Evolutionary conservation across 2,329 filamentous ascomycete species (phyloP), one percentile per base, ranked within the genome.

Genomic region (Exophiala lecanii-corni): DNA sequence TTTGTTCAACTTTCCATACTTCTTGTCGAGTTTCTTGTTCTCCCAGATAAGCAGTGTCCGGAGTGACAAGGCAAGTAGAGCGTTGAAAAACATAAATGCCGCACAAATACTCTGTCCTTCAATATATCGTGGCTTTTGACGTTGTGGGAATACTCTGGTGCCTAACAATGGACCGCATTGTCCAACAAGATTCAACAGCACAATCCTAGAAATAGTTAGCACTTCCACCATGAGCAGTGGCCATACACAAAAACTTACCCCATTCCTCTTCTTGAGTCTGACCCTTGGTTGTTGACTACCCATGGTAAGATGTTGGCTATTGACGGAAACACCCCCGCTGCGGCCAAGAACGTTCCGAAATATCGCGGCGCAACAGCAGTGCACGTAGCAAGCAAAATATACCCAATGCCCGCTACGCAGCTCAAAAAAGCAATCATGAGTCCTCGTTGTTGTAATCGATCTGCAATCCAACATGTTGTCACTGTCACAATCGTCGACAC

Each of bases 161-260:
- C 81, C 82, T 10, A 85, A 64, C 2, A 86, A 65, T 1, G 87
- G 86, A 0, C 86, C 87, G 50, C 81, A 82, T 65, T 94, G 87
- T 1, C 87, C 89, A 10, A 95, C 74, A 23, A 88, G 58, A 62
- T 94, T 89, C 57, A 95, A 63, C 20, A 95, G 71, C 1, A 84
- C 40, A 39, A 51, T 38, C 15, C 34, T 38, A 10, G 7, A 7
- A n/a, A n/a, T n/a, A n/a, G n/a, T n/a, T n/a, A n/a, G n/a, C n/a
- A n/a, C n/a, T n/a, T n/a, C n/a, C n/a, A n/a, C n/a, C n/a, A n/a
- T n/a, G n/a, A n/a, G n/a, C n/a, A n/a, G n/a, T n/a, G n/a, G n/a
- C n/a, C n/a, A n/a, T n/a, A n/a, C n/a, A n/a, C n/a, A n/a, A n/a
- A n/a, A 4, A 41, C 43, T 39, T 19, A 42, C 39, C 49, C 52